Evolutionary conservation across 2,329 filamentous ascomycete genomes (phyloP).

Genomic region (Fusarium succisae): DNA sequence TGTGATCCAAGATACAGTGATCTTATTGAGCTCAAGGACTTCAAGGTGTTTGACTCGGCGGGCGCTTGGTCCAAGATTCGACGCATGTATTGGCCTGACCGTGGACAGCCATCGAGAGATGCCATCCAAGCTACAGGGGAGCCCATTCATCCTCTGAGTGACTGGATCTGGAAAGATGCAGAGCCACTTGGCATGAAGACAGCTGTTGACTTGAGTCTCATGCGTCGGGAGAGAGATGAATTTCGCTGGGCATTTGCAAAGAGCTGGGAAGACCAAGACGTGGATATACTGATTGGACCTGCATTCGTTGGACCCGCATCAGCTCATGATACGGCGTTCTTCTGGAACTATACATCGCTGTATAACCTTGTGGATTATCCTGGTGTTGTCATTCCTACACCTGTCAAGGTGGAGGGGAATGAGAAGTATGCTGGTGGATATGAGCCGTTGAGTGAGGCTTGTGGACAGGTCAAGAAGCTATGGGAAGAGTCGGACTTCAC

Average conservation of each 20-base stretch:
- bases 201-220: not conserved
- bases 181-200: not conserved
- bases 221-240: not conserved
- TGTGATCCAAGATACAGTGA: not conserved
- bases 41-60: not conserved
- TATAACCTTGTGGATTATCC: conserved; percentile 76
- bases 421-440: not conserved
- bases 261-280: not conserved
- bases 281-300: conserved; percentile 8
- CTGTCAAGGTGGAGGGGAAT: conserved; percentile 4
- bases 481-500: not conserved
- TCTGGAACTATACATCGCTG: conserved; percentile 69
- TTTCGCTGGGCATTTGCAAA: not conserved
- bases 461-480: not conserved
- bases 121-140: not conserved
- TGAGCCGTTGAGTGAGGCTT: not conserved
- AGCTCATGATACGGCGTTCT: conserved; percentile 48
- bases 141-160: not conserved
- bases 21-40: not conserved
- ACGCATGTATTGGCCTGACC: not conserved
- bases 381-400: conserved; percentile 64
- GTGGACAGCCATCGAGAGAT: not conserved
- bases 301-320: conserved; percentile 1
- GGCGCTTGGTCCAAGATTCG: not conserved
- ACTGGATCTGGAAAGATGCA: not conserved